These are phyloP conservation scores for Colletotrichum sp. DNA, from an alignment of 2,329 filamentous ascomycete species.

Conservation along the genomic window DNA sequence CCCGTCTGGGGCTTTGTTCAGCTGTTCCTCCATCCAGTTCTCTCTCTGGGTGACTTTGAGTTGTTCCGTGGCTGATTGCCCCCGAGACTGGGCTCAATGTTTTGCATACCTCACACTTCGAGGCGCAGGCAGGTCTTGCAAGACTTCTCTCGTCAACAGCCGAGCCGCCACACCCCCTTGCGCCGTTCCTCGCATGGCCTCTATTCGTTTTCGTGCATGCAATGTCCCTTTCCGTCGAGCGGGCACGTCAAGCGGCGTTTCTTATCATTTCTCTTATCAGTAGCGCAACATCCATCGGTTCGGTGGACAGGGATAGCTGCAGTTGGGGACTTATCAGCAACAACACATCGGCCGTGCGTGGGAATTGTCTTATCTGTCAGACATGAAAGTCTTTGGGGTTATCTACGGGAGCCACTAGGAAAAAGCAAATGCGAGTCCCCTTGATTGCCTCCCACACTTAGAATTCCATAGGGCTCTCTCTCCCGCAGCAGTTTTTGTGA, in stretches of 20 bases:
- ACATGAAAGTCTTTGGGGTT: neutral
- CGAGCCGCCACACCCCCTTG: neutral
- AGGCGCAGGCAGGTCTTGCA: neutral
- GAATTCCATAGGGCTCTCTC: neutral
- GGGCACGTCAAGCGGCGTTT: neutral
- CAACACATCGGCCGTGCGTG: neutral
- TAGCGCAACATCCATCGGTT: neutral
- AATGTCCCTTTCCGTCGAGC: neutral
- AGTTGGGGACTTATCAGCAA: neutral
- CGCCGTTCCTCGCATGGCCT: neutral
- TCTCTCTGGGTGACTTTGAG: neutral
- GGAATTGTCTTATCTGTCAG: neutral
- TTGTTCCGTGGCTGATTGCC: neutral
- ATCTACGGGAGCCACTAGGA: neutral
- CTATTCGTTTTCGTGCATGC: neutral
- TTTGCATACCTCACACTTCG: neutral
- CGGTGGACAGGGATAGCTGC: neutral
- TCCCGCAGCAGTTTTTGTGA: neutral
- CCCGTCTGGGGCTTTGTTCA: neutral
- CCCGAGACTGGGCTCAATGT: neutral
- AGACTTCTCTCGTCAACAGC: neutral
- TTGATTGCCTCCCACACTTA: neutral
- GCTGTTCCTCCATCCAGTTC: neutral
- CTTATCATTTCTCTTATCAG: neutral
- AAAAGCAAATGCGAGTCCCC: neutral